Evolutionary conservation across 805 yeast species (phyloP).

Genomic region (Sungouiozyma intestinalis): DNA sequence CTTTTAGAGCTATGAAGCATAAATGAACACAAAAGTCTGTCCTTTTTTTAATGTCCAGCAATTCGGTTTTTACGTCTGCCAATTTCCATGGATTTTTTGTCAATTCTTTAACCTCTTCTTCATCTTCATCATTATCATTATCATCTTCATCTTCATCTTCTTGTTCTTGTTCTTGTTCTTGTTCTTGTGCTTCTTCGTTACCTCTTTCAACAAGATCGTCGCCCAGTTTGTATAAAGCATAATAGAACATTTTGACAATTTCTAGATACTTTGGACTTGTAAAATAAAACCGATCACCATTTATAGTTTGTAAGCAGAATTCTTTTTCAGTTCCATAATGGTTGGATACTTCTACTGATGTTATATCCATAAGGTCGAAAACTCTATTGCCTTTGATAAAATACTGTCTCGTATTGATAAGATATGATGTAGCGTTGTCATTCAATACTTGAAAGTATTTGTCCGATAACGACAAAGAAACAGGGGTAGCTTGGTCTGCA

Average conservation of each 20-base stretch:
- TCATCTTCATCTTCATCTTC: conserved; percentile 1
- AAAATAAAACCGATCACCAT: conserved; percentile 29
- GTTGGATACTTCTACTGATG: conserved; percentile 30
- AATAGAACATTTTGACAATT: conserved; percentile 56
- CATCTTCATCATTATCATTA: conserved; percentile 4
- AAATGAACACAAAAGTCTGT: conserved; percentile 44
- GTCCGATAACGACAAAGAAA: conserved; percentile 54
- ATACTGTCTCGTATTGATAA: neutral
- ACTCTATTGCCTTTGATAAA: conserved; percentile 32
- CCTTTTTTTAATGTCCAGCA: neutral
- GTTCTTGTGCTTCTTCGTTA: neutral
- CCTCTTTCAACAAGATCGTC: conserved; percentile 21
- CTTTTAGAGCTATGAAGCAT: conserved; percentile 53
- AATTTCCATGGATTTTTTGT: neutral
- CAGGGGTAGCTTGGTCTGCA: conserved; percentile 42
- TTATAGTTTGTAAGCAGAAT: conserved; percentile 33
- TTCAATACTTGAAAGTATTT: conserved; percentile 46
- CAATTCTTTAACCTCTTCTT: conserved; percentile 21
- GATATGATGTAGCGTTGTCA: conserved; percentile 30
- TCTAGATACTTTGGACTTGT: conserved; percentile 42
- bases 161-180: neutral
- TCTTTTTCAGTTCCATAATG: conserved; percentile 39
- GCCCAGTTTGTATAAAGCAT: conserved; percentile 43
- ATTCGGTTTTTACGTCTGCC: neutral
- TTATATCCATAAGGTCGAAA: conserved; percentile 32